Percentiles rank a stretch among this genome's conserved stretches.
Conservation (phyloP, 345 rosid species). For the Raphanus raphanistrum region DNA sequence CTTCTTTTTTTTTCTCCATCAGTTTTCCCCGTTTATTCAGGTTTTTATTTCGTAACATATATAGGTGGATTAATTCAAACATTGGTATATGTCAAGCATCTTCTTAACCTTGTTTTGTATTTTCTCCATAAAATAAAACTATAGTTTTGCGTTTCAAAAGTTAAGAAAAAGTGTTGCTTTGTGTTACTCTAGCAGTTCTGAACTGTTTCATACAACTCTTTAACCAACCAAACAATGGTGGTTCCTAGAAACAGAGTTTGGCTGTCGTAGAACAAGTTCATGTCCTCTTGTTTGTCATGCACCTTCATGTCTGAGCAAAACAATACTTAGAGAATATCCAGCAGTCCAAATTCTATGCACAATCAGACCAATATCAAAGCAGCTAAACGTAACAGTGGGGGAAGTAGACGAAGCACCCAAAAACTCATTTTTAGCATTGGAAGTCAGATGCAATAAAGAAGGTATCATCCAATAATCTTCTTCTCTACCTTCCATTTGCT, state of each 20-base stretch:
- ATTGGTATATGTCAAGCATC: conserved; percentile 1
- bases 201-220: not conserved
- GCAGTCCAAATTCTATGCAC: not conserved
- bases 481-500: not conserved
- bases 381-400: not conserved
- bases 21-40: conserved; percentile 20
- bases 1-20: not conserved
- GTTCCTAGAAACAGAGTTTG: no score
- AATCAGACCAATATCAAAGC: not conserved
- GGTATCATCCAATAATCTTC: not conserved
- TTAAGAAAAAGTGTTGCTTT: not conserved
- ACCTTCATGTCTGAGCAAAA: not conserved
- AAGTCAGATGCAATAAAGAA: not conserved
- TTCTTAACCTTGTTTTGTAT: not conserved
- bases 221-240: not conserved
- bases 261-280: not conserved
- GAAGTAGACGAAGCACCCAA: not conserved
- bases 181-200: not conserved
- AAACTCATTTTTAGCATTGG: not conserved
- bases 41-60: conserved; percentile 33
- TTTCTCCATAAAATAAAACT: not conserved
- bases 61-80: conserved; percentile 38
- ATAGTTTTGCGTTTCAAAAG: not conserved
- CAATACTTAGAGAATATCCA: not conserved
- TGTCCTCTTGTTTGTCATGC: not conserved